Evolutionary conservation across 2,329 filamentous ascomycete species (phyloP).

Genomic region (Juglanconis juglandina): DNA sequence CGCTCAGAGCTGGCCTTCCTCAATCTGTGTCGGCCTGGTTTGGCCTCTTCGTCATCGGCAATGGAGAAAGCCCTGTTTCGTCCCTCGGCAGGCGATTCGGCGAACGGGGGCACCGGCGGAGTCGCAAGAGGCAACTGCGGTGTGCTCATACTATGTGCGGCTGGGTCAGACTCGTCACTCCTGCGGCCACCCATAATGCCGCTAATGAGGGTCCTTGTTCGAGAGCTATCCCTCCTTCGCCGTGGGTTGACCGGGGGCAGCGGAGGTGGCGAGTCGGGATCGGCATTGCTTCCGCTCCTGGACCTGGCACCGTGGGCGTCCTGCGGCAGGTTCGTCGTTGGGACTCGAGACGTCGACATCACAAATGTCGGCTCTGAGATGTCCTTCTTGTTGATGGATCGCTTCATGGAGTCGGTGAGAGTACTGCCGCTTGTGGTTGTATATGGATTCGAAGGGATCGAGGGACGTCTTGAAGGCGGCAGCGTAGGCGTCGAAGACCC

Average conservation of each 20-base stretch:
- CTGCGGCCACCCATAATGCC: conserved; percentile 31
- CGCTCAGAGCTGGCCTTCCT: conserved; percentile 43
- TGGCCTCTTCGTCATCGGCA: conserved; percentile 40
- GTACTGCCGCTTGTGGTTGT: conserved; percentile 26
- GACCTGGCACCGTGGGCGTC: conserved; percentile 27
- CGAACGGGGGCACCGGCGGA: conserved; percentile 4
- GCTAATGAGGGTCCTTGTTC: conserved; percentile 38
- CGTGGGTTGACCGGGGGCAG: conserved; percentile 59
- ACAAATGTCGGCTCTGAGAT: conserved; percentile 50
- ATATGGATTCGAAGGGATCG: conserved; percentile 28
- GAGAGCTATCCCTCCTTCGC: conserved; percentile 38
- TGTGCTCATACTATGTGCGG: conserved; percentile 27
- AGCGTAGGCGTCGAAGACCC: conserved; percentile 29
- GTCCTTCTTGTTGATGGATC: conserved; percentile 43
- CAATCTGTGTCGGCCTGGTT: conserved; percentile 35
- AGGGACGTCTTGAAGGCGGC: conserved; percentile 32
- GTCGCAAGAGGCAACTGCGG: conserved; percentile 29
- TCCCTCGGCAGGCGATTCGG: conserved; percentile 20
- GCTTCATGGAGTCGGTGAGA: conserved; percentile 38
- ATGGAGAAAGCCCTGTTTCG: conserved; percentile 25
- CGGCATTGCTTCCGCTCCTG: conserved; percentile 33
- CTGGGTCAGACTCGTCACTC: conserved; percentile 31
- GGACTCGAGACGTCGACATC: conserved; percentile 43
- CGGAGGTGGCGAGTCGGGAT: conserved; percentile 39
- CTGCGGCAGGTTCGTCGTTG: conserved; percentile 38